phyloP scores from a whole-genome alignment of 2,329 filamentous ascomycete species.

The Teratosphaeria gauchensis region DNA sequence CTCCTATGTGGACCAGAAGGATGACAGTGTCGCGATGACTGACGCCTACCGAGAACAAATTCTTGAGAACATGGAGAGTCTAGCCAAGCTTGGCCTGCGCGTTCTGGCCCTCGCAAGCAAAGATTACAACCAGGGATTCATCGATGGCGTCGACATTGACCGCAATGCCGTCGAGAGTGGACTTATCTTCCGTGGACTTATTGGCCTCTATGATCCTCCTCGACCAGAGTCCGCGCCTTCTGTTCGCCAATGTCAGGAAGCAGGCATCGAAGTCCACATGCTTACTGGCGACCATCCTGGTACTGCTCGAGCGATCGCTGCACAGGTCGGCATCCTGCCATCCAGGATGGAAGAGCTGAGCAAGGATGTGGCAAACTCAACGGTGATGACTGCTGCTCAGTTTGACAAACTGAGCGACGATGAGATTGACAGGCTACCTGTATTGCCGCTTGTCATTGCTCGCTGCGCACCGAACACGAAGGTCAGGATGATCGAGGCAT shows the following conservation, averaged over 20 bases:
- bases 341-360: conserved; percentile 44
- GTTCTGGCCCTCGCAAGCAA: conserved; percentile 40
- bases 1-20: conserved; percentile 22
- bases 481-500: conserved; percentile 80
- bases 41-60: conserved; percentile 43
- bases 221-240: conserved; percentile 68
- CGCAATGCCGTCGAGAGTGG: conserved; percentile 27
- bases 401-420: conserved; percentile 42
- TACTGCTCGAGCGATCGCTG: conserved; percentile 68
- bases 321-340: conserved; percentile 67
- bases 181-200: conserved; percentile 68
- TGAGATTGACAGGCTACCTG: conserved; percentile 63
- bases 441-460: conserved; percentile 71
- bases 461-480: conserved; percentile 80
- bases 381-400: conserved; percentile 59
- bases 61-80: conserved; percentile 57
- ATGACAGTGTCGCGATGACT: conserved; percentile 39
- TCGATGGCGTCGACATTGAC: conserved; percentile 5
- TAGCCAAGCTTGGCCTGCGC: conserved; percentile 54
- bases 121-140: conserved; percentile 44
- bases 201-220: conserved; percentile 79
- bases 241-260: conserved; percentile 59
- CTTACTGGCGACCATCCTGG: conserved; percentile 73
- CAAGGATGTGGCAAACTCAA: conserved; percentile 53
- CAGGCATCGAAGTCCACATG: conserved; percentile 75